Evolutionary conservation across 176 grass and related monocot species (phyloP).

Genomic region (Secale cereale): DNA sequence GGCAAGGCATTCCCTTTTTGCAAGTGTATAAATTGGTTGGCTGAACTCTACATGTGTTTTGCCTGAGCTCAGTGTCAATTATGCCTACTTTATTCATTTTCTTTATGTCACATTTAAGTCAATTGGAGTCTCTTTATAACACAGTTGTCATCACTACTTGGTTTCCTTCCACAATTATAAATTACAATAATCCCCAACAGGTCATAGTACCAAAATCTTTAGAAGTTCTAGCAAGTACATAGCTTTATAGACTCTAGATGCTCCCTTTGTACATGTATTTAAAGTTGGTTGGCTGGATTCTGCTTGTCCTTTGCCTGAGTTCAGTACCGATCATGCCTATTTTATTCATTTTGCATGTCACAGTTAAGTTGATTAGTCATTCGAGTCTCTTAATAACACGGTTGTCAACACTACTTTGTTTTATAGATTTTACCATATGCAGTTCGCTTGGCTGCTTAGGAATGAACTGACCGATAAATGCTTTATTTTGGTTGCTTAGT

Average conservation of each 20-base stretch:
- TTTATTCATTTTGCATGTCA: background rate
- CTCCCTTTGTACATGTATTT: constrained; percentile 2
- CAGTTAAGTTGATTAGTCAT: background rate
- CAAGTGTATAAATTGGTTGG: background rate
- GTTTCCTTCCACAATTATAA: background rate
- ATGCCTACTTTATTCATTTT: background rate
- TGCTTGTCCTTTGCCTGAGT: background rate
- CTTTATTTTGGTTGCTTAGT: constrained; percentile 4
- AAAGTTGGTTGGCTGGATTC: background rate
- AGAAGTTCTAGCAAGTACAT: background rate
- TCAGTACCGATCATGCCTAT: background rate
- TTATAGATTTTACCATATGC: background rate
- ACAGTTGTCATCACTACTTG: background rate
- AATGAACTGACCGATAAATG: background rate
- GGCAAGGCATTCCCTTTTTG: background rate
- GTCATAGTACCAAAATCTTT: background rate
- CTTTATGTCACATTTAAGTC: background rate
- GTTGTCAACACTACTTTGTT: background rate
- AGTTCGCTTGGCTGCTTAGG: background rate
- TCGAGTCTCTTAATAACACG: background rate
- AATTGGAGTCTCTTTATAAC: background rate
- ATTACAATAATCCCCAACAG: too few species aligned
- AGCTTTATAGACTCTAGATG: background rate
- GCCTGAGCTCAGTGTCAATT: background rate
- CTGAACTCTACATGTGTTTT: background rate